phyloP scores from a whole-genome alignment of 345 rosid genomes.

The Populus alba region DNA sequence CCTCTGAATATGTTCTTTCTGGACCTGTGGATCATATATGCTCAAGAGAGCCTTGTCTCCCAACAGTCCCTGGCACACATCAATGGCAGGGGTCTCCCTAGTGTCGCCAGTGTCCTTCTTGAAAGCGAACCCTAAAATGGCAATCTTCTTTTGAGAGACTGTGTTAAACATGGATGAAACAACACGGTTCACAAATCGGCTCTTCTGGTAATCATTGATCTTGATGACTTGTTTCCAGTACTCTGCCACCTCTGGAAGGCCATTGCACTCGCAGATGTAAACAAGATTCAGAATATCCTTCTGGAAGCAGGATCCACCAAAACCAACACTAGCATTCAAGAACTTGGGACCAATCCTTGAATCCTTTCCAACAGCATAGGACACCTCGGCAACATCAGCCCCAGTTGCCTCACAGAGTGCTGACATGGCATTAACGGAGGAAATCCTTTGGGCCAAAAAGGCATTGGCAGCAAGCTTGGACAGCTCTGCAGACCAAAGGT shows the following conservation, averaged over 20 bases:
- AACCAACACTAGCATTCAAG: constrained; percentile 84
- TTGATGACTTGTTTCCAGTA: constrained; percentile 96
- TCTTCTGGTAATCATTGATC: constrained; percentile 87
- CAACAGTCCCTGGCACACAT: constrained; percentile 85
- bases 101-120: constrained; percentile 95
- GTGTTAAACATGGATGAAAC: constrained; percentile 92
- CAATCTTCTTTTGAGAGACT: constrained; percentile 76
- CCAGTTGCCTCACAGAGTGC: constrained; percentile 93
- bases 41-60: constrained; percentile 85
- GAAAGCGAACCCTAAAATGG: constrained; percentile 78
- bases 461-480: constrained; percentile 96
- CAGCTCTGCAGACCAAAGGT: constrained; percentile 94
- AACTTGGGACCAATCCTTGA: constrained; percentile 81
- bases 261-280: constrained; percentile 91
- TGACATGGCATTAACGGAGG: constrained; percentile 90
- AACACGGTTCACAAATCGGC: constrained; percentile 76
- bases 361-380: constrained; percentile 77
- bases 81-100: constrained; percentile 86
- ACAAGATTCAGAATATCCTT: constrained; percentile 83
- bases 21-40: constrained; percentile 89
- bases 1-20: constrained; percentile 82
- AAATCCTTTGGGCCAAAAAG: constrained; percentile 85
- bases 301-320: constrained; percentile 91
- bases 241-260: constrained; percentile 89
- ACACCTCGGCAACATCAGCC: constrained; percentile 71